A percentile compares a stretch with the other conserved stretches of the same genome.
phyloP scores from a whole-genome alignment of 2,329 filamentous ascomycete genomes.

The Rhynchosporium secalis region DNA sequence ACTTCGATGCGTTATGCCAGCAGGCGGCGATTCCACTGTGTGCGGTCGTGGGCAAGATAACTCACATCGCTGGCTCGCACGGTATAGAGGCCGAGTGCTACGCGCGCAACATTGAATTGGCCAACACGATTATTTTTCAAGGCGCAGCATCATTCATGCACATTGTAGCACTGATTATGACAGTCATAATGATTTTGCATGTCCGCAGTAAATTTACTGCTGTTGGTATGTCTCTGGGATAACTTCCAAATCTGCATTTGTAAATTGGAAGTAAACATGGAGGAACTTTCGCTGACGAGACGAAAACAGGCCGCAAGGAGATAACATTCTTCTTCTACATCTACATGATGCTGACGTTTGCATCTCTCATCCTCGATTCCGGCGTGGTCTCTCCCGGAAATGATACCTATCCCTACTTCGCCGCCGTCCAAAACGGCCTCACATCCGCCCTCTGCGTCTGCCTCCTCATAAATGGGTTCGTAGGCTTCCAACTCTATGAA shows the following conservation, averaged over 20 bases:
- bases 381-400: slow-evolving; percentile 87
- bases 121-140: slow-evolving; percentile 98
- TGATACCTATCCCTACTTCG: slow-evolving; percentile 84
- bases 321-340: slow-evolving; percentile 94
- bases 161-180: slow-evolving; percentile 88
- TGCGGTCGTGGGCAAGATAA: slow-evolving; percentile 75
- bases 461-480: slow-evolving; percentile 94
- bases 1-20: slow-evolving; percentile 84
- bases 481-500: slow-evolving; percentile 97
- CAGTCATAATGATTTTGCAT: slow-evolving; percentile 95
- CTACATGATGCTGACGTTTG: slow-evolving; percentile 86
- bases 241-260: background rate
- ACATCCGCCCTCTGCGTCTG: slow-evolving; percentile 84
- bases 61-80: slow-evolving; percentile 63
- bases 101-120: slow-evolving; percentile 90
- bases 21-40: slow-evolving; percentile 86
- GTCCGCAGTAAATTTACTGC: slow-evolving; percentile 97
- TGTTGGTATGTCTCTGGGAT: slow-evolving; percentile 65
- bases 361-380: slow-evolving; percentile 87
- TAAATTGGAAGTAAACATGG: slow-evolving; percentile 7
- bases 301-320: slow-evolving; percentile 57
- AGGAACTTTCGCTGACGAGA: slow-evolving; percentile 21
- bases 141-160: slow-evolving; percentile 89
- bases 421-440: slow-evolving; percentile 81
- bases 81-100: slow-evolving; percentile 91